Percentiles rank a stretch among this genome's conserved stretches.
Conservation (phyloP, 805 yeast species). For the Hagleromyces aurorensis region DNA sequence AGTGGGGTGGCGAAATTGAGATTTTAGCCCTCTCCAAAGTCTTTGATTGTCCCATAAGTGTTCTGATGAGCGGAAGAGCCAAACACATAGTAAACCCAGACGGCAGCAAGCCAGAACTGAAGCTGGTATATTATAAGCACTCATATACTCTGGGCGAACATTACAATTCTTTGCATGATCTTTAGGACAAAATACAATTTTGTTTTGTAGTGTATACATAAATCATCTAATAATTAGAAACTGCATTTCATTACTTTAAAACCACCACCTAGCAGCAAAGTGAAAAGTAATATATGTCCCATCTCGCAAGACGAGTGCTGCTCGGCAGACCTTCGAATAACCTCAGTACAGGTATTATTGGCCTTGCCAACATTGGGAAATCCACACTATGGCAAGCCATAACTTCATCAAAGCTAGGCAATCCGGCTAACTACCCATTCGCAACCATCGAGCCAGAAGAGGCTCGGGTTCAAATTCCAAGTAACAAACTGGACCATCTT, state of each 20-base stretch:
- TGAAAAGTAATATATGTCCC: background rate
- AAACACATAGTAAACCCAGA: conserved; percentile 55
- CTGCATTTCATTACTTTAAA: conserved; percentile 1
- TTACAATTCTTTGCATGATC: conserved; percentile 72
- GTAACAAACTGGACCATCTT: conserved; percentile 49
- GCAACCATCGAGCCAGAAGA: conserved; percentile 84
- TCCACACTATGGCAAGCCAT: conserved; percentile 97
- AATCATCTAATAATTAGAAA: background rate
- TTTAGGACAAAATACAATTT: background rate
- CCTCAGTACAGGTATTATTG: conserved; percentile 82
- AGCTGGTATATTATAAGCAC: conserved; percentile 76
- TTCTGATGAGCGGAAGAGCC: conserved; percentile 71
- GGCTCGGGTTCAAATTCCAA: conserved; percentile 65
- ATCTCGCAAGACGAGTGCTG: conserved; percentile 42
- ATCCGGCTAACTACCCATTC: conserved; percentile 96
- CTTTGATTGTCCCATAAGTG: conserved; percentile 66
- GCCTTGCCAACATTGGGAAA: conserved; percentile 91
- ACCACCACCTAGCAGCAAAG: background rate
- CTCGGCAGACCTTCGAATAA: conserved; percentile 75
- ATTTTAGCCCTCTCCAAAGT: conserved; percentile 69
- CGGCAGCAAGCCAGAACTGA: conserved; percentile 46
- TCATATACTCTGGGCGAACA: conserved; percentile 91
- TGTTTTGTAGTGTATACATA: background rate
- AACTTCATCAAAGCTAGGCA: conserved; percentile 86
- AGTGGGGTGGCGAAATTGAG: conserved; percentile 97